Evolutionary conservation across 768 basidiomycete species (phyloP).

Genomic region (Serpula lacrymans): DNA sequence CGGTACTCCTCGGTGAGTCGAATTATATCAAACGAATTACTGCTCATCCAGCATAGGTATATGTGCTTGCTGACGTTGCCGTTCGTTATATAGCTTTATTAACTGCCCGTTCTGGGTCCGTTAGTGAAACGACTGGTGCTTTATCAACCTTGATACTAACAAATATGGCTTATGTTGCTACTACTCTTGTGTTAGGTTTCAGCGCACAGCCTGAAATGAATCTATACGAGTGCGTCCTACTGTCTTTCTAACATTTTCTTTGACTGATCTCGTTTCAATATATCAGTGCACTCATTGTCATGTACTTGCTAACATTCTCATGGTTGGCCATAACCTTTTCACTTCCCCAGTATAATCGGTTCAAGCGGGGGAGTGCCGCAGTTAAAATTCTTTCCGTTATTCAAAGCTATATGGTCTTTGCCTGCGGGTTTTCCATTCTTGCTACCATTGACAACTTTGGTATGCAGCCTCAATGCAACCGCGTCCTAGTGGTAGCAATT

Average conservation of each 20-base stretch:
- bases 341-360: slow-evolving; percentile 12
- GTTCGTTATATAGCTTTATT: slow-evolving; percentile 10
- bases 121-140: slow-evolving; percentile 13
- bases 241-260: background rate
- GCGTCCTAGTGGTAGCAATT: slow-evolving; percentile 14
- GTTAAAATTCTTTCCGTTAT: slow-evolving; percentile 14
- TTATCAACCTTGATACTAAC: slow-evolving; percentile 16
- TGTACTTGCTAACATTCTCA: slow-evolving; percentile 16
- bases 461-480: slow-evolving; percentile 14
- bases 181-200: slow-evolving; percentile 17
- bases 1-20: slow-evolving; percentile 13
- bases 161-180: slow-evolving; percentile 16
- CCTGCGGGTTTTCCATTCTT: slow-evolving; percentile 13
- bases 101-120: slow-evolving; percentile 9
- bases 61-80: background rate
- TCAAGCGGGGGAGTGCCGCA: slow-evolving; percentile 6
- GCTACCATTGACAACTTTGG: slow-evolving; percentile 10
- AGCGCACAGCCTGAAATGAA: slow-evolving; percentile 13
- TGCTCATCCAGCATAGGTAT: no score
- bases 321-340: slow-evolving; percentile 17
- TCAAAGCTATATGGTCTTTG: slow-evolving; percentile 17
- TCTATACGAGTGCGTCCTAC: slow-evolving; percentile 14
- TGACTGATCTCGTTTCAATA: background rate
- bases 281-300: slow-evolving; percentile 14
- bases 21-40: background rate